These are phyloP conservation scores for Podaxis rugospora DNA, from an alignment of 768 basidiomycete species.

Conservation along the genomic window DNA sequence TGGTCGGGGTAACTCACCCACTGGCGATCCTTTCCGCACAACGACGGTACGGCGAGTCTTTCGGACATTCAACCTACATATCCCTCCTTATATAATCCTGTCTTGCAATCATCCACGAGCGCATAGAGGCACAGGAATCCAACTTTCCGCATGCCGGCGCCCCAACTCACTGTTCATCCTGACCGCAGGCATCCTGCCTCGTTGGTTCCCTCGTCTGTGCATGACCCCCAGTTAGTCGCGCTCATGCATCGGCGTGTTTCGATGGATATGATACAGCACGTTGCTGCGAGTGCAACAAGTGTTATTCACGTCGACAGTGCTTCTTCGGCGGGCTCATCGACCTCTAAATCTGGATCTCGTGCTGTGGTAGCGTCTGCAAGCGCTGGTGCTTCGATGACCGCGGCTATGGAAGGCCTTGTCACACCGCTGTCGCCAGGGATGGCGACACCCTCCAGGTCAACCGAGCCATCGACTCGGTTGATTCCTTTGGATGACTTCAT, in stretches of 20 bases:
- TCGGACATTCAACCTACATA: slow-evolving; percentile 27
- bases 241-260: slow-evolving; percentile 78
- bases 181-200: slow-evolving; percentile 67
- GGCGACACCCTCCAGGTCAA: background rate
- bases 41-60: slow-evolving; percentile 13
- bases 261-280: slow-evolving; percentile 79
- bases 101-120: background rate
- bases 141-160: background rate
- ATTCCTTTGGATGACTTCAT: slow-evolving; percentile 85
- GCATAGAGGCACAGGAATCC: background rate
- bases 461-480: slow-evolving; percentile 15
- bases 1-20: slow-evolving; percentile 33
- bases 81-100: slow-evolving; percentile 16
- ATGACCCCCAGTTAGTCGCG: slow-evolving; percentile 77
- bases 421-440: slow-evolving; percentile 42
- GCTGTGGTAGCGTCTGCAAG: background rate
- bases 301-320: slow-evolving; percentile 72
- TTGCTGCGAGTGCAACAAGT: slow-evolving; percentile 72
- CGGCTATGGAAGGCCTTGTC: slow-evolving; percentile 35
- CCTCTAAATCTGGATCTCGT: slow-evolving; percentile 5
- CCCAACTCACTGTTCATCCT: background rate
- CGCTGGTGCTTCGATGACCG: background rate
- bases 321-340: background rate
- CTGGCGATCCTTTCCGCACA: slow-evolving; percentile 13
- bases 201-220: slow-evolving; percentile 68